Evolutionary conservation across 305 asterid species (phyloP).

Genomic region (Ilex paraguariensis): DNA sequence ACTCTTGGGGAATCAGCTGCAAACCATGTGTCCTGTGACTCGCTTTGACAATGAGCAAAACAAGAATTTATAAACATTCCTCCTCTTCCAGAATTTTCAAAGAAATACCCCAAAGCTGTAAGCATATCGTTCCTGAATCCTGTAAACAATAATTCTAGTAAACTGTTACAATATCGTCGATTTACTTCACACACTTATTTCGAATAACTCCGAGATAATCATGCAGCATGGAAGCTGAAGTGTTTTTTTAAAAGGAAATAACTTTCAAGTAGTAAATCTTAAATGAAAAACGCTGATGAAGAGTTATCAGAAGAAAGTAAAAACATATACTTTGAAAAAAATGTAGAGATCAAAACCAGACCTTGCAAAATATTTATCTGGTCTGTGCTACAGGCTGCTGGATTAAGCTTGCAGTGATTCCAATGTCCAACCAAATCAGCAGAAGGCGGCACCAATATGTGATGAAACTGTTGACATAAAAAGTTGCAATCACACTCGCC

Average conservation of each 20-base stretch:
- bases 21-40: constrained; percentile 77
- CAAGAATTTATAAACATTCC: constrained; percentile 92
- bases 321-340: neutral
- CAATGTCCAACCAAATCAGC: constrained; percentile 86
- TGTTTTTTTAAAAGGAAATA: neutral
- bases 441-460: constrained; percentile 79
- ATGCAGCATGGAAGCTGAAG: no score
- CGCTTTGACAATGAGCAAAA: constrained; percentile 94
- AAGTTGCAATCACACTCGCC: neutral
- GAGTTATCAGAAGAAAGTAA: neutral
- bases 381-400: constrained; percentile 47
- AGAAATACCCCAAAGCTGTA: constrained; percentile 44
- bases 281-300: no score
- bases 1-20: constrained; percentile 77
- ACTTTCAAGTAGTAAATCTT: neutral
- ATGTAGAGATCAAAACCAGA: constrained; percentile 13
- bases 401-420: constrained; percentile 71
- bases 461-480: constrained; percentile 51
- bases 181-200: no score
- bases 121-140: constrained; percentile 84
- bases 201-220: no score
- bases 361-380: constrained; percentile 76
- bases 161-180: no score
- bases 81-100: constrained; percentile 53
- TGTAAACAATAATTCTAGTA: constrained; percentile 20